Percentiles rank a stretch among this genome's conserved stretches.
These are phyloP conservation scores for Penicillium soppii DNA, from an alignment of 495 filamentous ascomycete genomes.

Conservation along the genomic window DNA sequence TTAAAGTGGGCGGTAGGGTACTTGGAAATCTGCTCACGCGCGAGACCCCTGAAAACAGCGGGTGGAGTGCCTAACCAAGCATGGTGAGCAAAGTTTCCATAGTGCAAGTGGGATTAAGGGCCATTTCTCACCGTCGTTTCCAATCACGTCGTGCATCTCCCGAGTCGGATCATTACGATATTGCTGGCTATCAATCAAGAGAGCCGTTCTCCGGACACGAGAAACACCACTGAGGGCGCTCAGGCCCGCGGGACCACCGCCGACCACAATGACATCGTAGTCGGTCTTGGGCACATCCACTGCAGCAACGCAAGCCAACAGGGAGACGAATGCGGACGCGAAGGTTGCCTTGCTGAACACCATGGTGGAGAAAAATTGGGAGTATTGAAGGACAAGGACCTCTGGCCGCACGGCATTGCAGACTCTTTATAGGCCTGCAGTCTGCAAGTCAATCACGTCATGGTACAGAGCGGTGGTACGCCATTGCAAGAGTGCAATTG, in stretches of 20 bases:
- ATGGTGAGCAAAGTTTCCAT: not conserved
- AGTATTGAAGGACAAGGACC: not conserved
- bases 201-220: constrained; percentile 49
- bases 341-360: not conserved
- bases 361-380: not conserved
- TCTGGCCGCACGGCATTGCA: not conserved
- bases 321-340: constrained; percentile 16
- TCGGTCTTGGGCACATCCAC: constrained; percentile 23
- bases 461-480: not conserved
- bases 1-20: constrained; percentile 48
- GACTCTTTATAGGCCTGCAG: constrained; percentile 1
- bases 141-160: constrained; percentile 59
- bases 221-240: constrained; percentile 53
- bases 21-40: constrained; percentile 49
- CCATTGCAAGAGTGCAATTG: not conserved
- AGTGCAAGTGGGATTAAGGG: not conserved
- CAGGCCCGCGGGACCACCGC: constrained; percentile 37
- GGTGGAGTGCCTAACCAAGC: constrained; percentile 46
- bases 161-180: constrained; percentile 56
- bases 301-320: constrained; percentile 15
- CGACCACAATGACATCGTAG: constrained; percentile 38
- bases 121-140: constrained; percentile 48
- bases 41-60: constrained; percentile 48
- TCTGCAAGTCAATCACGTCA: not conserved
- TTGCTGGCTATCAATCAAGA: constrained; percentile 54